A percentile compares a stretch with the other conserved stretches of the same genome.
These are phyloP conservation scores for Toxoplasma gondii DNA, from an alignment of 169 alveolate species.

Conservation along the genomic window DNA sequence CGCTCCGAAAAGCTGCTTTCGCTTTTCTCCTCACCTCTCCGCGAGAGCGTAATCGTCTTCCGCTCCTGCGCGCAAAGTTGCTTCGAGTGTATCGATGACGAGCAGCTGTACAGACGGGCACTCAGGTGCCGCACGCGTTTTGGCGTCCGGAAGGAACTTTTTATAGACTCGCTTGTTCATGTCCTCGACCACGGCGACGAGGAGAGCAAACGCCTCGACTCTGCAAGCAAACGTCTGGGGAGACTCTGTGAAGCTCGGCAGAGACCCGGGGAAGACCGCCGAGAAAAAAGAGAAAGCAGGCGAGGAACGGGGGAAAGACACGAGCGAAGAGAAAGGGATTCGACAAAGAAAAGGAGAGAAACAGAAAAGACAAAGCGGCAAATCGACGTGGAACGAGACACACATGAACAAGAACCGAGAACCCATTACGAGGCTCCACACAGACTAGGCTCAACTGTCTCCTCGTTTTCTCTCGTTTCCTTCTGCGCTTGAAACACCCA, in stretches of 20 bases:
- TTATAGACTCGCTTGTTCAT: constrained; percentile 6
- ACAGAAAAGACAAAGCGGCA: constrained; percentile 1
- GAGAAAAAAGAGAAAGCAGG: neutral
- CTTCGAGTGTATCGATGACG: constrained; percentile 28
- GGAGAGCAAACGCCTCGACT: constrained; percentile 44
- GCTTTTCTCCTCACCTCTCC: constrained; percentile 22
- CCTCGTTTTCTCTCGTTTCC: neutral
- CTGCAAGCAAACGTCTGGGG: neutral
- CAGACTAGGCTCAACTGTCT: too few relatives aligned
- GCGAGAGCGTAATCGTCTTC: constrained; percentile 42
- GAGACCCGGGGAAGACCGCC: neutral
- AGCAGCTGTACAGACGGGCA: constrained; percentile 31
- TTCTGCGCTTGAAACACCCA: too few relatives aligned
- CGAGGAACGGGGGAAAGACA: neutral
- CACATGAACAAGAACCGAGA: too few relatives aligned
- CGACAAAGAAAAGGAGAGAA: too few relatives aligned
- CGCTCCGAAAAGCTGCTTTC: too few relatives aligned
- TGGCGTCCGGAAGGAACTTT: neutral
- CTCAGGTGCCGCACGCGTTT: neutral
- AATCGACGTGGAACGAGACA: too few relatives aligned
- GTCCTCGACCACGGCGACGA: constrained; percentile 40
- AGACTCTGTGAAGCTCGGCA: neutral
- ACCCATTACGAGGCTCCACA: too few relatives aligned
- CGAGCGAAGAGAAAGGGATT: neutral
- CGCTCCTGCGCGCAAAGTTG: constrained; percentile 34